Evolutionary conservation across 2,329 filamentous ascomycete genomes (phyloP).

Genomic region (Diaporthe capsici): DNA sequence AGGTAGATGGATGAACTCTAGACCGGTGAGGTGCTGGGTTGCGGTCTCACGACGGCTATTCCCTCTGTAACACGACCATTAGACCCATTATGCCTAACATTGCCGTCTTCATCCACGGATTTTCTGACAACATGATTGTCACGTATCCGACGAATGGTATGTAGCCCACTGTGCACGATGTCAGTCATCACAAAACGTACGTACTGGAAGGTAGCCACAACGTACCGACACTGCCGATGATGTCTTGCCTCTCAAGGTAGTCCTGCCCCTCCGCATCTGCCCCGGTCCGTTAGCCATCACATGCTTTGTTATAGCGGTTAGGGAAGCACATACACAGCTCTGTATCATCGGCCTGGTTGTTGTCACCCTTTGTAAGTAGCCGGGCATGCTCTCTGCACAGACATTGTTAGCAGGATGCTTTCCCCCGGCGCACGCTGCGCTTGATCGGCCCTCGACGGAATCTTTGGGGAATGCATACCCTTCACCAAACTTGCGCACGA

Average conservation of each 20-base stretch:
- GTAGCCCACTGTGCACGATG: conserved; percentile 72
- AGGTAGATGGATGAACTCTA: background rate
- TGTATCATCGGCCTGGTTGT: conserved; percentile 94
- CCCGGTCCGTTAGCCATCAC: background rate
- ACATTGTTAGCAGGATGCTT: conserved; percentile 29
- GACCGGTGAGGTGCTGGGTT: background rate
- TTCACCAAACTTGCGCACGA: conserved; percentile 80
- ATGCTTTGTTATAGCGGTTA: accelerated
- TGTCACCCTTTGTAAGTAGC: conserved; percentile 97
- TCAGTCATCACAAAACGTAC: background rate
- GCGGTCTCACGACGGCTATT: conserved; percentile 65
- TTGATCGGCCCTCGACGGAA: background rate
- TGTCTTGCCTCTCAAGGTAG: conserved; percentile 88
- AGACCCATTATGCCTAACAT: conserved; percentile 96
- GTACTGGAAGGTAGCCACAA: background rate
- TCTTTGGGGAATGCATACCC: conserved; percentile 58
- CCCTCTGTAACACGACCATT: conserved; percentile 91
- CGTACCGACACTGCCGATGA: conserved; percentile 84
- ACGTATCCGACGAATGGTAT: conserved; percentile 97
- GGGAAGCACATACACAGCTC: conserved; percentile 63
- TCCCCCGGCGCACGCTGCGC: background rate
- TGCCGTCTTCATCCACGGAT: conserved; percentile 96
- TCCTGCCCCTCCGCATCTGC: conserved; percentile 84
- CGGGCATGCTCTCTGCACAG: conserved; percentile 67
- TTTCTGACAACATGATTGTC: conserved; percentile 93